Base-by-base conservation (phyloP, 805 yeast genomes). In the Candida sithepensis region DNA sequence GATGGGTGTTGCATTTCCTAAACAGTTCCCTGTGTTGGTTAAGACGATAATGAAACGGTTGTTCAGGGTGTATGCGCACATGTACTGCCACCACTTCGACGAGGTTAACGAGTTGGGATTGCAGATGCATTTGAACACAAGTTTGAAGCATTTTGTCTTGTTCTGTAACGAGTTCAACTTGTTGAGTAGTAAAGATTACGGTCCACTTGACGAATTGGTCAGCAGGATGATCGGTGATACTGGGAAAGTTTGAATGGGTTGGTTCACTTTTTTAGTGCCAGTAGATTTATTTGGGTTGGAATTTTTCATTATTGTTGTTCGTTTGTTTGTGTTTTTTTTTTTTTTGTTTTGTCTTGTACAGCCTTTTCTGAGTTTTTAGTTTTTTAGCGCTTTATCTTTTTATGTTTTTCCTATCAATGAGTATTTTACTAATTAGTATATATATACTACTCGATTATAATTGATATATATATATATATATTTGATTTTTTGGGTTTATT, bases 1-100 rank as follows among this genome's bases (percentile, higher is more conserved):
- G 65, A 78, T 83, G 58, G 96, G 96, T 14, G 91, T 87, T n/a
- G 90, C 95, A 2, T 94, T 94, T 67, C 94, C 97, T 7, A 82
- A 82, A 44, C 88, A 85, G 55, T 91, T 95, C 59, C 82, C 82
- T 20, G 76, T 82, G 7, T 75, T 88, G 51, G 87, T 89, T 39
- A 85, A 83, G 59, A 91, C 96, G 18, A 88, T 94, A 41, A 81
- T 94, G 74, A 89, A 92, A 68, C 79, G 99, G 55, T 72, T 94
- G 43, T 94, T 91, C 68, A 78, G 99, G 64, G 90, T 94, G 3
- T 94, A 94, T 62, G 98, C 99, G 1, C 99, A 94, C 68, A 88
- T 94, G 39, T 94, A 94, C 67, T 94, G 99, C 63, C 98, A 94
- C 63, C 99, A 94, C 66, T 92, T 94, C 67, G 96, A 90, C 63